Evolutionary conservation across 164 flowering plant species (phyloP).

Genomic region (Nymphaea colorata): DNA sequence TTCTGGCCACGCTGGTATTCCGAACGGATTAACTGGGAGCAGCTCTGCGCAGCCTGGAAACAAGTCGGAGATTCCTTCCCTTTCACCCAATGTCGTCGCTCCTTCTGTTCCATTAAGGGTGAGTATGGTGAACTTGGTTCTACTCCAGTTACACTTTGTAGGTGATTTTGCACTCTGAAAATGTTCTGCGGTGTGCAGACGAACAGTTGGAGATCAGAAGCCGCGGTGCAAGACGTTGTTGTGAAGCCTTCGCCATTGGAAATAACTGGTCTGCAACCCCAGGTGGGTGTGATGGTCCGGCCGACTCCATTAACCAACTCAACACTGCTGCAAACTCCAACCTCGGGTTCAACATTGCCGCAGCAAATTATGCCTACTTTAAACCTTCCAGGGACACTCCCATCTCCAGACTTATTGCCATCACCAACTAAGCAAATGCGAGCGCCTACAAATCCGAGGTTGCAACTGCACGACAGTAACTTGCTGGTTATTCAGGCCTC

Average conservation of each 20-base stretch:
- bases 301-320: not conserved
- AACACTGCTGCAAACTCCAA: slow-evolving; percentile 8
- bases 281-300: not conserved
- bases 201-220: not conserved
- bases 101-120: slow-evolving; percentile 66
- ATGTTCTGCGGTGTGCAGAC: not conserved
- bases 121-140: slow-evolving; percentile 19
- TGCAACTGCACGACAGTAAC: not conserved
- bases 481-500: not conserved
- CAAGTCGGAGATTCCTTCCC: slow-evolving; percentile 13
- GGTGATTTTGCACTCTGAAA: not conserved
- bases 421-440: not conserved
- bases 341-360: slow-evolving; percentile 2
- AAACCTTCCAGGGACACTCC: not conserved
- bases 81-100: slow-evolving; percentile 15
- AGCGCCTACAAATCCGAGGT: not conserved
- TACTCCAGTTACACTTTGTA: slow-evolving; percentile 1
- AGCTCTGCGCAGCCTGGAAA: slow-evolving; percentile 11
- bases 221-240: not conserved
- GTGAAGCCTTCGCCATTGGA: not conserved
- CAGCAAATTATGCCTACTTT: not conserved
- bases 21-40: slow-evolving; percentile 20
- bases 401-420: not conserved
- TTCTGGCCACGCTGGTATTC: slow-evolving; percentile 15
- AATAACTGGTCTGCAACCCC: not conserved